These are phyloP conservation scores for Apiospora pterosperma DNA, from an alignment of 2,329 filamentous ascomycete genomes.

Conservation along the genomic window DNA sequence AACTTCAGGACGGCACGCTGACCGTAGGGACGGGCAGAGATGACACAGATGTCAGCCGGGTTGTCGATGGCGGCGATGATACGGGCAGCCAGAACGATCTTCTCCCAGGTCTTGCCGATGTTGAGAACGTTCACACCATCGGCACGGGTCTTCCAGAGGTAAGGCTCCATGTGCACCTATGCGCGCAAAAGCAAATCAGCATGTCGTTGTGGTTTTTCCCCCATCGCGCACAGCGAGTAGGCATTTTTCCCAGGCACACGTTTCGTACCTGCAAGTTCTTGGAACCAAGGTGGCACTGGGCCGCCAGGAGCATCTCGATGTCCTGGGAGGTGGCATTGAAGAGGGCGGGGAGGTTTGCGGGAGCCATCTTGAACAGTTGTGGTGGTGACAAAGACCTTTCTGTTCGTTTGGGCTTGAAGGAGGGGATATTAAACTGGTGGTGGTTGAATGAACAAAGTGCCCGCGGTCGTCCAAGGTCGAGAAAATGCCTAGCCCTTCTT, in stretches of 20 bases:
- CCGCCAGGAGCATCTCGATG: conserved; percentile 98
- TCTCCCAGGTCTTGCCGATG: conserved; percentile 99
- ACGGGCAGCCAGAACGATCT: conserved; percentile 64
- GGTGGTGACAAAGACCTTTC: conserved; percentile 12
- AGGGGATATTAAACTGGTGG: conserved; percentile 18
- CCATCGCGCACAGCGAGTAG: neutral
- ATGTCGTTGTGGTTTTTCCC: neutral
- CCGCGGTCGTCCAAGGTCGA: neutral
- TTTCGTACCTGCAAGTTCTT: conserved; percentile 85
- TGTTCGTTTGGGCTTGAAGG: conserved; percentile 28
- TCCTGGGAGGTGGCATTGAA: conserved; percentile 98
- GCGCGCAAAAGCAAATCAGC: neutral
- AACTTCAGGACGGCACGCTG: conserved; percentile 99
- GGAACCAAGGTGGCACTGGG: conserved; percentile 93
- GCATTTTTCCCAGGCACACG: neutral
- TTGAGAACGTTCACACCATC: conserved; percentile 99
- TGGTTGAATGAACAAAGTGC: neutral
- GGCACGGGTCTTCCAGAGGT: conserved; percentile 99
- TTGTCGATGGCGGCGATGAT: conserved; percentile 99
- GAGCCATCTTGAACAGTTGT: conserved; percentile 76
- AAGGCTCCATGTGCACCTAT: conserved; percentile 88
- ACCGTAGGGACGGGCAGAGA: conserved; percentile 98
- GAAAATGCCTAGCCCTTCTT: neutral
- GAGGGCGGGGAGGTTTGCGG: conserved; percentile 85
- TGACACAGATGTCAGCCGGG: conserved; percentile 98